Base-by-base conservation (phyloP, 805 yeast genomes). In the Metschnikowia baotianmanensis region DNA sequence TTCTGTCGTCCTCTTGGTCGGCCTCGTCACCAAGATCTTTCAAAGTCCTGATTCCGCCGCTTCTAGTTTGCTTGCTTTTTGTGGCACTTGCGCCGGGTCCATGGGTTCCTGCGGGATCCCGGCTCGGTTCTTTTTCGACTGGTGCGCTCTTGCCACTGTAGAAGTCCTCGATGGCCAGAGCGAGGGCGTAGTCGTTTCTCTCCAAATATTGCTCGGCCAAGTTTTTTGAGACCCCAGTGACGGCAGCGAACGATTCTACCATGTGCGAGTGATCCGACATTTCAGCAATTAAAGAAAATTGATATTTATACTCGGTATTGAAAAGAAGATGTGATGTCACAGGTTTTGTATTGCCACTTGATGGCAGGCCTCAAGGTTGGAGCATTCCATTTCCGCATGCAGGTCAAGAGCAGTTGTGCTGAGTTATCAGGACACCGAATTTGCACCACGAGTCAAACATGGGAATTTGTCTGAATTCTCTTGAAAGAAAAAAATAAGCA, bases 1-100 rank as follows among this genome's bases (percentile, higher is more conserved):
- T 76, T 27, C 72, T 74, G 43, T 77, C 82, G 46, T 76, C 80
- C n/a, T 69, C 77, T 6, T 69, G 75, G 31, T 67, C 77, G 13
- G 67, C 69, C 9, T 66, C 75, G 21, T 67, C 69, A 10, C 65
- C 74, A 48, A 69, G 60, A 47, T 69, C 74, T 36, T 62, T 51
- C 38, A 70, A 60, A 6, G 75, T 69, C 25, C 61, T 59, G 19
- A 70, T 49, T 11, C 69, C 68, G 19, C 57, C 46, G 17, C 40
- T 13, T 6, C 37, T 26, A 5, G 40, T 34, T 18, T 32, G 12
- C 23, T 17, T 24, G 27, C 27, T 11, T 31, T 39, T 22, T 13
- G 38, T 26, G 31, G 15, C 34, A 11, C n/a, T n/a, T n/a, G n/a
- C n/a, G n/a, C n/a, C n/a, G n/a, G n/a, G n/a, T n/a, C n/a, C n/a